Evolutionary conservation across 2,329 filamentous ascomycete species (phyloP).

Genomic region (Cercospora berteroae): DNA sequence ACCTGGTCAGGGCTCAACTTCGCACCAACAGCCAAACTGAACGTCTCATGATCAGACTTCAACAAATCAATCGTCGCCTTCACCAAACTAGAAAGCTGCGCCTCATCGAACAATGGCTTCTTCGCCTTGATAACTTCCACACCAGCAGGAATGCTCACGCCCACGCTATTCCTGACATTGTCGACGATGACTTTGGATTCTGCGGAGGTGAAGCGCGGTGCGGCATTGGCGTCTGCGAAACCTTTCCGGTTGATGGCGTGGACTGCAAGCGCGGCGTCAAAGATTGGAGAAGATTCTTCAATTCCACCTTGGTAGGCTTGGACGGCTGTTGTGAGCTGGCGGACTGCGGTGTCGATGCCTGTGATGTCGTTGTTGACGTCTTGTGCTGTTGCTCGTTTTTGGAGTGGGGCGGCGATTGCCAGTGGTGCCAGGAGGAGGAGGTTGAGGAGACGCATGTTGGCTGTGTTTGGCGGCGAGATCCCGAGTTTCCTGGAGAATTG

Average conservation of each 20-base stretch:
- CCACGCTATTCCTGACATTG: constrained; percentile 28
- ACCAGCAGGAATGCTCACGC: constrained; percentile 26
- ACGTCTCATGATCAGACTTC: constrained; percentile 31
- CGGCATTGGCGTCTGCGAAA: constrained; percentile 25
- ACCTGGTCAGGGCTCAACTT: constrained; percentile 28
- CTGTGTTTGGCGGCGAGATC: background rate
- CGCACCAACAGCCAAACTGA: constrained; percentile 24
- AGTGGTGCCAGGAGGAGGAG: constrained; percentile 26
- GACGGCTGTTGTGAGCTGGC: constrained; percentile 24
- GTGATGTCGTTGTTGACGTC: constrained; percentile 30
- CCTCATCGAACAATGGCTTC: constrained; percentile 30
- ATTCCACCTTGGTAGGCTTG: constrained; percentile 30
- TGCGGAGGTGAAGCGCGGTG: constrained; percentile 22
- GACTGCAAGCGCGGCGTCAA: constrained; percentile 25
- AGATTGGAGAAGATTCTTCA: constrained; percentile 21
- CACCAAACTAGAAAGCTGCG: constrained; percentile 27
- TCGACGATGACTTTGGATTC: constrained; percentile 30
- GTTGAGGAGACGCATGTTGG: constrained; percentile 19
- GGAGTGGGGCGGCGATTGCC: constrained; percentile 16
- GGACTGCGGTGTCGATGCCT: constrained; percentile 28
- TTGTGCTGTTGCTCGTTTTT: constrained; percentile 21
- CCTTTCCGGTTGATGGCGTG: constrained; percentile 31
- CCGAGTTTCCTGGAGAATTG: background rate
- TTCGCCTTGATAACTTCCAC: constrained; percentile 27
- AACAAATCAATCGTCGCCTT: constrained; percentile 29